A percentile compares a stretch with the other conserved stretches of the same genome.
Evolutionary conservation across 768 basidiomycete genomes (phyloP).

Genomic region (Obba rivulosa): DNA sequence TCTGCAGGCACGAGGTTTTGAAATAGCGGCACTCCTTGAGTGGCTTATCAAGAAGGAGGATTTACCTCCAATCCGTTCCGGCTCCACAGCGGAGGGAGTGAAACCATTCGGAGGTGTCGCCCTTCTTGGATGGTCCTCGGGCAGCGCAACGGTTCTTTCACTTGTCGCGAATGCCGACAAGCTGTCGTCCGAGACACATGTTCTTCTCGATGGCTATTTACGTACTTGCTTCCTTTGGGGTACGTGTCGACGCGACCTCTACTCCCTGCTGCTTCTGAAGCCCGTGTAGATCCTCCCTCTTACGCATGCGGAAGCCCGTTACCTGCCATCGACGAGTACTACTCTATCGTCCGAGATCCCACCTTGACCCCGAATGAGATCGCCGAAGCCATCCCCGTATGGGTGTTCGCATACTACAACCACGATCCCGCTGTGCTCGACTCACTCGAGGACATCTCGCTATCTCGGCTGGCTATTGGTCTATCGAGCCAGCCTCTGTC

Average conservation of each 20-base stretch:
- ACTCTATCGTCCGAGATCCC: background rate
- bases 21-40: conserved; percentile 30
- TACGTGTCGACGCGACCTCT: background rate
- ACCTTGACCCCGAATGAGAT: background rate
- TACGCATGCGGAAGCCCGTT: background rate
- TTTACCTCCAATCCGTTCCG: conserved; percentile 19
- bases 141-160: background rate
- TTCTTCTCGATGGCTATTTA: background rate
- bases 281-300: background rate
- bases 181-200: background rate
- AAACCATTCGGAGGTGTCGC: background rate
- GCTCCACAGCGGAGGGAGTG: background rate
- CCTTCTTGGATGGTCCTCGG: background rate
- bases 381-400: background rate
- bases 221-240: background rate
- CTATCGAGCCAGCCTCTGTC: background rate
- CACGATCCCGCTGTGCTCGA: background rate
- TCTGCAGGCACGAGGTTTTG: conserved; percentile 26
- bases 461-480: background rate
- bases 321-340: background rate
- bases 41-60: conserved; percentile 25
- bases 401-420: background rate
- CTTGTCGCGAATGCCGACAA: background rate
- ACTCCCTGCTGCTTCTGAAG: background rate
- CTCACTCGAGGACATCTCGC: background rate